These are phyloP conservation scores for Abrus pulchellus DNA, from an alignment of 306 rosid genomes.

Conservation along the genomic window DNA sequence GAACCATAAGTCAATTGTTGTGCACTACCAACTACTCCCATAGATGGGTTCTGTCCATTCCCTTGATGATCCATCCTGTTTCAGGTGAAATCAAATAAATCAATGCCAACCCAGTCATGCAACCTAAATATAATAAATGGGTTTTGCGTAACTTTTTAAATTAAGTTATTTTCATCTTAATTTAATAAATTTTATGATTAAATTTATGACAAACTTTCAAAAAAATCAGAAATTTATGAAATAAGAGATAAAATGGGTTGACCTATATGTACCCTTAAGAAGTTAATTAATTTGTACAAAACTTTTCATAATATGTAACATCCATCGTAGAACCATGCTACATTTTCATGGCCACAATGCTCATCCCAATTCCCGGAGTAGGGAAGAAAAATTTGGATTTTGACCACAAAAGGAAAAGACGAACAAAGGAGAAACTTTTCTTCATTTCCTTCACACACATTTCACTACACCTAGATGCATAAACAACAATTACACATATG, in stretches of 20 bases:
- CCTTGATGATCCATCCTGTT: conserved; percentile 70
- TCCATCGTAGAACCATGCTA: not conserved
- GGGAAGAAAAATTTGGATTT: conserved; percentile 14
- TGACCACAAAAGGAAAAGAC: not conserved
- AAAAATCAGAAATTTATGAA: too few relatives aligned
- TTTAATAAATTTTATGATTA: too few relatives aligned
- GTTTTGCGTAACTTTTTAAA: too few relatives aligned
- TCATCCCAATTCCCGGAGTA: not conserved
- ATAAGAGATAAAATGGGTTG: too few relatives aligned
- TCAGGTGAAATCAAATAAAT: conserved; percentile 43
- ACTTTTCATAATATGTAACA: not conserved
- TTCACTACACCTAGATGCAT: not conserved
- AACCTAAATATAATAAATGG: too few relatives aligned
- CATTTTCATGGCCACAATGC: not conserved
- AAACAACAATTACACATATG: not conserved
- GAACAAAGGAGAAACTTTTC: not conserved
- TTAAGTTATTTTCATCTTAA: too few relatives aligned
- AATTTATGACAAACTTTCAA: too few relatives aligned
- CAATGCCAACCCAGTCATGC: not conserved
- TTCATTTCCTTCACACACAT: not conserved
- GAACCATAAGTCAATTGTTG: conserved; percentile 52
- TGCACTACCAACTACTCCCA: conserved; percentile 56
- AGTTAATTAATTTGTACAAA: not conserved
- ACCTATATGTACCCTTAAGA: too few relatives aligned
- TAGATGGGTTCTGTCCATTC: conserved; percentile 54